Base-by-base conservation (phyloP, 805 yeast genomes). In the Kodamaea sagamina region DNA sequence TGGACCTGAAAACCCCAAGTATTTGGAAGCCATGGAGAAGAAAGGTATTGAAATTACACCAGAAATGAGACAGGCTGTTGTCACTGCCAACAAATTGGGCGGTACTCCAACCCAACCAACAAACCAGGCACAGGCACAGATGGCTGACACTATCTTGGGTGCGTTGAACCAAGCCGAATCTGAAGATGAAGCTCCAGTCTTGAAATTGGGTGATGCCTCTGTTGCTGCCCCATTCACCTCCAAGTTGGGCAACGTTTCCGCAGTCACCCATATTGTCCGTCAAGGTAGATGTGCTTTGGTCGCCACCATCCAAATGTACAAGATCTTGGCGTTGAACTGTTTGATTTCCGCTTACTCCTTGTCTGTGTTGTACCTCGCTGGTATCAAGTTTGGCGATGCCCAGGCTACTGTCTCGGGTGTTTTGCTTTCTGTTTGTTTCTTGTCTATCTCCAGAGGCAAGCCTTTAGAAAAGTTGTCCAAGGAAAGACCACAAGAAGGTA, bases 141-240 rank as follows among this genome's bases (percentile, higher is more conserved):
- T 59, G 53, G 88, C 92, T 25, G 92, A 85, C 50, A 74, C 79
- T 51, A 70, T 86, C 55, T 71, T 86, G 71, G 71, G 75, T 36
- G 70, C 75, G 10, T 54, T 78, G 49, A 72, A 75, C 51, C 77
- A 71, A 28, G 70, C 72, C 49, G 84, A 82, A 52, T 72, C 75
- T 39, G 88, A 79, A n/a, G 87, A 81, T 24, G 97, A 92, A 53
- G 95, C 95, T 0, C 99, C 99, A 46, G 81, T 85, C 36, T 78
- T 93, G 71, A 93, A 93, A 65, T 74, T 93, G 43, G 99, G 99
- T 57, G 99, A 93, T 69, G 99, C 99, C 10, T 90, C 97, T 17
- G 97, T 95, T 57, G 99, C 99, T 43, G 99, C 99, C 25, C 99
- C 99, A 36, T 89, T 93, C 65, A 93, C 99, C 13, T 90, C 98